Evolutionary conservation across 306 rosid species (phyloP).

Genomic region (Dalbergia cochinchinensis): DNA sequence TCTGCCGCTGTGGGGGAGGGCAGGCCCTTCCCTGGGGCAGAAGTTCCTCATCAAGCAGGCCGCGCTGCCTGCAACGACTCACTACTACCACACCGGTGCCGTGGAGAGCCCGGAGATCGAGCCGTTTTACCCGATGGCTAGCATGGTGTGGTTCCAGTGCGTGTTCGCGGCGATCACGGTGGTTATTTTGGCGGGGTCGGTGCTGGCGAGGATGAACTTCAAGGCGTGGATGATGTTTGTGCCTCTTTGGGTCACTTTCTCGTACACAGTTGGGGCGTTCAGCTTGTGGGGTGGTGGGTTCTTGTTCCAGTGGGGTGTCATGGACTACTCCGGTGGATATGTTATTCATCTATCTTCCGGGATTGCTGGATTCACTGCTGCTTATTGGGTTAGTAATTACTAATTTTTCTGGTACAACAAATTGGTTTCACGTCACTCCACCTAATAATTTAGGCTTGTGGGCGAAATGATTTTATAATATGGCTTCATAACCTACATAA

Average conservation of each 20-base stretch:
- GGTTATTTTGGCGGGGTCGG: constrained; percentile 43
- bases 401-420: too few species aligned
- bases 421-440: too few species aligned
- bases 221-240: constrained; percentile 58
- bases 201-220: constrained; percentile 48
- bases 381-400: constrained; percentile 50
- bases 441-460: too few species aligned
- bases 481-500: too few species aligned
- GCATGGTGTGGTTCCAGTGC: constrained; percentile 55
- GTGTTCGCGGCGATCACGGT: constrained; percentile 46
- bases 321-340: constrained; percentile 61
- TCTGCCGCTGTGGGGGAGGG: constrained; percentile 46
- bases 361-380: constrained; percentile 53
- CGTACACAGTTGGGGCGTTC: constrained; percentile 48
- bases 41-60: constrained; percentile 21
- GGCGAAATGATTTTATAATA: too few species aligned
- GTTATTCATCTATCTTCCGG: constrained; percentile 61
- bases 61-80: constrained; percentile 13
- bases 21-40: constrained; percentile 46
- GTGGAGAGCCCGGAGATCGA: constrained; percentile 16
- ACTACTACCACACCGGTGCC: not conserved
- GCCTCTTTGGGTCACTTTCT: constrained; percentile 48
- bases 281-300: constrained; percentile 56
- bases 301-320: constrained; percentile 56
- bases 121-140: constrained; percentile 49